Conservation (phyloP, 306 rosid genomes). For the Malus orientalis region DNA sequence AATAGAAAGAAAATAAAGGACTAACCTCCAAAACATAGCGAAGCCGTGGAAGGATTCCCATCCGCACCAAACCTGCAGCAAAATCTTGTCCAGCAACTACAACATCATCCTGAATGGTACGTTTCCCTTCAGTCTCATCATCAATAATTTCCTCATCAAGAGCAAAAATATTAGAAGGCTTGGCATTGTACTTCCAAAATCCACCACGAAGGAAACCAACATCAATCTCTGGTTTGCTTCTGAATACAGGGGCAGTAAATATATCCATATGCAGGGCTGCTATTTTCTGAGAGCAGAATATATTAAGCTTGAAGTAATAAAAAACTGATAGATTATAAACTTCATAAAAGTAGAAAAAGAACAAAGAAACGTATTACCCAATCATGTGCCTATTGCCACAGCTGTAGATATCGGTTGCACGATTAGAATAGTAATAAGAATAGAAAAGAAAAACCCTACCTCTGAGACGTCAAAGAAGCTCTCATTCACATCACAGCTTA, state of each 20-base stretch:
- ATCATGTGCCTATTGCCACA: no score
- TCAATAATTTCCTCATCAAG: slow-evolving; percentile 42
- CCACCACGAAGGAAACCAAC: slow-evolving; percentile 85
- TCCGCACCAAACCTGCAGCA: slow-evolving; percentile 82
- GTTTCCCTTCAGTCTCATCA: slow-evolving; percentile 54
- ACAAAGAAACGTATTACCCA: background rate
- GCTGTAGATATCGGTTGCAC: no score
- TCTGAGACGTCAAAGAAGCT: slow-evolving; percentile 59
- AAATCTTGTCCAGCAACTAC: slow-evolving; percentile 90
- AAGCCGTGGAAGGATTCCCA: slow-evolving; percentile 81
- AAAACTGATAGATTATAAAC: background rate
- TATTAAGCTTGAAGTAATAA: slow-evolving; percentile 7
- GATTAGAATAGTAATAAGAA: background rate
- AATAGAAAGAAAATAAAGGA: background rate
- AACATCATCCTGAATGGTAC: slow-evolving; percentile 89
- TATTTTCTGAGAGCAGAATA: slow-evolving; percentile 44
- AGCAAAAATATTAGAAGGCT: slow-evolving; percentile 66
- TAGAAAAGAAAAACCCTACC: slow-evolving; percentile 29
- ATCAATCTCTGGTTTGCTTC: slow-evolving; percentile 72
- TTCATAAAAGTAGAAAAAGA: background rate
- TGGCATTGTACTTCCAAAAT: slow-evolving; percentile 92
- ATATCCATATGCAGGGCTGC: slow-evolving; percentile 45
- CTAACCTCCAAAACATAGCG: slow-evolving; percentile 86
- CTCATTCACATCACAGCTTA: slow-evolving; percentile 75
- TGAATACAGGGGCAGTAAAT: slow-evolving; percentile 84